Evolutionary conservation across 108 stramenopile genomes (phyloP), one percentile per base, ranked within the genome.

Genomic region (Nannochloropsis gaditana): DNA sequence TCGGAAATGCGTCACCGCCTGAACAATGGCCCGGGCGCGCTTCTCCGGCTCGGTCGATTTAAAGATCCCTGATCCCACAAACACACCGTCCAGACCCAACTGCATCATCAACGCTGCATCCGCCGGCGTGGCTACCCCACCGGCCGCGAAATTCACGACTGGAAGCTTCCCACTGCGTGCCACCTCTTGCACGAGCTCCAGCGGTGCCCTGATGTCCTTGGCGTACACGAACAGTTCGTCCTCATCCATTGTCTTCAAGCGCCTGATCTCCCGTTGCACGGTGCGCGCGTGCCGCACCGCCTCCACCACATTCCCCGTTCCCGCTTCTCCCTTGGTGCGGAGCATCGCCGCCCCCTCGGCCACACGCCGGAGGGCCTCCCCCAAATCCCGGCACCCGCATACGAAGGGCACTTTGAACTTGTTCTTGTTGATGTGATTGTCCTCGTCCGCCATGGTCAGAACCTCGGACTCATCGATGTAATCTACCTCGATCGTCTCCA

Each of bases 51-150:
- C 94, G 44, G 84, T 82, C 83, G 93, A 94, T 92, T 97, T 97
- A 93, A 99, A 99, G 88, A 99, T 99, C 9, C 98, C 98, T 83
- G 93, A 93, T 21, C 98, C 98, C 10, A 99, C 98, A 87, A 99
- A 99, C 59, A 99, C 98, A 41, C 98, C 98, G 89, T 99, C 98
- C 90, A 97, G 92, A 83, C 98, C 98, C 17, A 99, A 93, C 93
- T 99, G 98, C 98, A 99, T 99, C 97, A 99, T 98, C 83, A 99
- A 92, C 9, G 98, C 98, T 6, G 98, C 98, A 89, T 99, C 98
- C 15, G 97, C 97, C 9, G 98, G 98, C 79, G 98, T 99, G 83
- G 98, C 98, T 43, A 99, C 96, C 42, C 98, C 98, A 41, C 98
- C 98, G 21, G 98, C 98, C 79, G 98, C 98, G 89, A 99, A 99